Base-by-base conservation (phyloP, 75 land plant species). In the Azolla pinnata region DNA sequence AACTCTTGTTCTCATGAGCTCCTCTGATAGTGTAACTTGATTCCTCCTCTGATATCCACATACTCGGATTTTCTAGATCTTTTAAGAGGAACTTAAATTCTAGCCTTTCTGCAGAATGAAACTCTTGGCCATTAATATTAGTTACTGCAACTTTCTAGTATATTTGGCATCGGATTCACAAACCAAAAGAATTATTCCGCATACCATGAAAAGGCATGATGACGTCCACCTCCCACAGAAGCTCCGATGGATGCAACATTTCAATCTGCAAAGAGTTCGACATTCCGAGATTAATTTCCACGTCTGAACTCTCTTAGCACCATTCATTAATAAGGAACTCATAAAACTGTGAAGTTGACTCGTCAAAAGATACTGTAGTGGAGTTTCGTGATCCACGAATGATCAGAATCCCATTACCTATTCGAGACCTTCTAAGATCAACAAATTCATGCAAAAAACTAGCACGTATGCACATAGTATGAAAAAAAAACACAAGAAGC, bases 31-130 rank as follows among this genome's bases (percentile, higher is more conserved):
- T 52, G 64, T 90, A 61, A 40, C 77, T 76, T 2, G 75, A 67
- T 30, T 90, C 90, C 47, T 89, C 90, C 63, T 89, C 96, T 27
- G 83, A 65, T 5, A 78, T 53, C 57, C 82, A 81, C 29, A 77
- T 78, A 5, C 46, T 18, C 25, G 40, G 47, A 16, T 63, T 60
- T 42, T 83, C 35, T 66, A 73, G 81, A 23, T 81, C 80, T 73
- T 79, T 86, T 67, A 89, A 68, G 14, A 86, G 54, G 69, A 89
- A 89, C 72, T 86, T 85, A 70, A 89, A 89, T 54, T 83, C 84
- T 78, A 89, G 32, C 5, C 79, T 66, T 60, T 80, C 96, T 89
- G 56, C 56, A 74, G 19, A 48, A 18, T 48, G 9, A 14, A 48
- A 12, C 51, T 20, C 4, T 48, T 20, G 14, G 19, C 19, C 42